Base-by-base conservation (phyloP, 2,329 filamentous ascomycete genomes). In the Gaeumannomyces sp. region DNA sequence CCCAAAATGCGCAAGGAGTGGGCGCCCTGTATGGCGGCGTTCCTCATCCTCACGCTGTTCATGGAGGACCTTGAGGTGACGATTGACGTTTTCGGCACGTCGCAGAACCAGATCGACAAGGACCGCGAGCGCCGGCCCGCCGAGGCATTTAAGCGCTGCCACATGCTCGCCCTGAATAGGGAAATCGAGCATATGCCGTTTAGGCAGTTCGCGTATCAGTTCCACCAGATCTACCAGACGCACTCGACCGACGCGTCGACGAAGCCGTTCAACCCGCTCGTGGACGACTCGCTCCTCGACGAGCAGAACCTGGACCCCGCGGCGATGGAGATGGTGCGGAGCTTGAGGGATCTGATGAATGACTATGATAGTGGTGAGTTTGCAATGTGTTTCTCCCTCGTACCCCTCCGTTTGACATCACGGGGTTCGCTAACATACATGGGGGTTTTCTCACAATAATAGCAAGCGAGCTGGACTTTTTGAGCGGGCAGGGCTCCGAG, bases 171-270 rank as follows among this genome's bases (percentile, higher is more conserved):
- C 8, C 73, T 81, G 35, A 83, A 80, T 73, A 73, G 73, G 35
- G 80, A 83, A 70, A 77, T 86, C 60, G 84, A 86, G 71, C 84
- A 84, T 68, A 76, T 86, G 76, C 84, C 84, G 0, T 86, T 86
- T 70, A 83, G 80, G 73, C 83, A 86, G 73, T 85, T 86, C 69
- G 82, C 81, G 4, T 84, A 83, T 67, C 83, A 85, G 73, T 86
- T 86, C 71, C 84, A 86, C 72, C 79, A 85, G 70, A 78, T 85
- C 65, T 86, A 85, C 69, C 83, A 85, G 75, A 86, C 84, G 27
- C 82, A 85, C 71, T 78, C 76, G 64, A 77, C 76, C 68, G 81
- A 85, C 67, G 76, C 76, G 4, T 78, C 78, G 59, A 72, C 77
- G 10, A 81, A 76, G 72, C 76, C 83, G 61, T 86, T 85, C 70